Evolutionary conservation across 257 asterid genomes (phyloP), one percentile per base, ranked within the genome.

Genomic region (Solanum chilense): DNA sequence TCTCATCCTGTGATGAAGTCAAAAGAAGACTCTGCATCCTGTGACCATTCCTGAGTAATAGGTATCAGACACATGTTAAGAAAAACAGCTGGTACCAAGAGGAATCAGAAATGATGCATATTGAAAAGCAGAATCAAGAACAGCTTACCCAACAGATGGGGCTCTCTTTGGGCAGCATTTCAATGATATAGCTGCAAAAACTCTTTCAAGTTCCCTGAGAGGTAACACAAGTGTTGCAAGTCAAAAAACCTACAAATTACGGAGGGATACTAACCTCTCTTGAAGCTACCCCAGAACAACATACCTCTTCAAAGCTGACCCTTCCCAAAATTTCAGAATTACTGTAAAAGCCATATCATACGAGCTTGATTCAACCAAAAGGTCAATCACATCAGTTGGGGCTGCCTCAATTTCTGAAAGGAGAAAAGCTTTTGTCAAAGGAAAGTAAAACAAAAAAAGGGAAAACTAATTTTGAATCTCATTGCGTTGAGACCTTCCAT

Each of bases 321-420:
- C 98, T 91, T 95, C 92, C 97, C 98, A 97, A 89, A 97, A 95
- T 93, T 91, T 94, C 90, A 94, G 92, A 92, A 95, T 89, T 88
- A 95, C 95, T 6, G 94, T 94, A 90, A 97, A 95, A 33, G 97
- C 98, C 98, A 97, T 92, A 87, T 97, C 98, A 87, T 93, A 95
- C 81, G 91, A 92, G 92, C 91, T 95, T 90, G 98, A 91, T 88
- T 97, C 98, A 82, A 94, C 96, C 93, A 97, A 93, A 87, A 97
- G 94, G 92, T 95, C 98, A 90, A 97, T 92, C 89, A 95, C 92
- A 80, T 92, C 93, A 5, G 92, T n/a, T 85, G 97, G 87, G 84
- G 96, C 94, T 87, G 90, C 90, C 87, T 92, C 95, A 77, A 41
- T 83, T 89, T 98, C 99, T 94, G 92, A 90, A 90, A 90, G 39